Percentiles rank a stretch among this genome's conserved stretches.
Conservation (phyloP, 768 basidiomycete genomes). For the Kwoniella mangroviensis region DNA sequence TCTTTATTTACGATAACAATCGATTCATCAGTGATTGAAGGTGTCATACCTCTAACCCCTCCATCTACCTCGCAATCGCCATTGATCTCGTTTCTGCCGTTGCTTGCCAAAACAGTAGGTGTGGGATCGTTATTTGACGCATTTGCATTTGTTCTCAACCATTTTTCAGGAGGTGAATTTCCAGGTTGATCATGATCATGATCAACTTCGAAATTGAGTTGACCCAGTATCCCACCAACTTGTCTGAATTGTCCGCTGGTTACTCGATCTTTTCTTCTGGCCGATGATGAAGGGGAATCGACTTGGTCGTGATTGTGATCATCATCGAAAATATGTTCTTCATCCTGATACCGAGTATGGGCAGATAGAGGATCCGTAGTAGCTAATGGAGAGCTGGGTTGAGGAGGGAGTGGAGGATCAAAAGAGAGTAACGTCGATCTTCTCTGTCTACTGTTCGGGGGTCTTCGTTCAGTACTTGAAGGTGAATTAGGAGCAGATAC, state of each 20-base stretch:
- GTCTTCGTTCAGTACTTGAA: not conserved
- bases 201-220: constrained; percentile 28
- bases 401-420: not conserved
- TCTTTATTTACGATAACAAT: constrained; percentile 6
- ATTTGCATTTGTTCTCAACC: constrained; percentile 1
- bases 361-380: not conserved
- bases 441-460: not conserved
- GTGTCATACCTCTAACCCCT: not conserved
- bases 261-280: constrained; percentile 11
- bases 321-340: constrained; percentile 3
- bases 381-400: constrained; percentile 6
- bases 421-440: constrained; percentile 11
- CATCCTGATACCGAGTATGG: not conserved
- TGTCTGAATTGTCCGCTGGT: constrained; percentile 30
- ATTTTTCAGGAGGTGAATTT: constrained; percentile 10
- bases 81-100: not conserved
- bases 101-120: not conserved
- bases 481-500: constrained; percentile 18
- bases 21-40: constrained; percentile 6
- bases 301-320: not conserved
- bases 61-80: not conserved
- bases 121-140: not conserved
- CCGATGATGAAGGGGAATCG: too few relatives aligned
- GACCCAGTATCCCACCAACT: constrained; percentile 42
- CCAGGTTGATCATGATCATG: not conserved